Evolutionary conservation across 768 basidiomycete genomes (phyloP), one percentile per base, ranked within the genome.

Genomic region (Russula brevipes): DNA sequence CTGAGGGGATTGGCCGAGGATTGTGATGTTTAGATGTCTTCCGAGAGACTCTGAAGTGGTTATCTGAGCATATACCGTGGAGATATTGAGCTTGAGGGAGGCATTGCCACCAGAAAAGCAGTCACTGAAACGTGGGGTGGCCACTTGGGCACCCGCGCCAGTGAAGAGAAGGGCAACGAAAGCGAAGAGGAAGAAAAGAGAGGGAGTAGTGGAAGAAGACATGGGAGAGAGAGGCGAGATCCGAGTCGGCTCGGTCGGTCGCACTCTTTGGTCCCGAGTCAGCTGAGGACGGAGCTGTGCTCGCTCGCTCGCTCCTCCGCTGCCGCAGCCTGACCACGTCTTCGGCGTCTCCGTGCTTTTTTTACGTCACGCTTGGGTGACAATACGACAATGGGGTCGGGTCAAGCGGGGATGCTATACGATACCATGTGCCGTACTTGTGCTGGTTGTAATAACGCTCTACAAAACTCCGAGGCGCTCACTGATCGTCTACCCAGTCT

Each of bases 1-100:
- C 69, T 81, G 76, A 5, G 85, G 81, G 33, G 82, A 84, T 35
- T 73, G 71, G 0, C 92, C 94, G 41, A 94, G 69, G 42, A 94
- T 77, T 1, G 87, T 88, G 69, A 94, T 78, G 71, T 89, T 88
- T 64, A 94, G 74, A 67, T 79, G 81, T 9, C 70, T 74, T 3
- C 77, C 79, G 42, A 76, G 71, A 19, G 74, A 71, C 11, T 76
- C 74, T 52, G 76, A 76, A 35, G 80, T 74, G 30, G 83, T 74
- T 60, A 88, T 78, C 72, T 93, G 91, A 24, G 82, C 87, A 70
- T 89, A 93, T 49, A 93, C 84, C 38, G 81, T 81, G 63, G 83
- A 79, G 60, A 92, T 79, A 38, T 82, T 77, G 74, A 91, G 79
- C 72, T 86, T 88, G 72, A 80, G 80, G 49, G 79, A 72, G 38